Conservation (phyloP, 495 filamentous ascomycete genomes). For the Parmelia sp. region DNA sequence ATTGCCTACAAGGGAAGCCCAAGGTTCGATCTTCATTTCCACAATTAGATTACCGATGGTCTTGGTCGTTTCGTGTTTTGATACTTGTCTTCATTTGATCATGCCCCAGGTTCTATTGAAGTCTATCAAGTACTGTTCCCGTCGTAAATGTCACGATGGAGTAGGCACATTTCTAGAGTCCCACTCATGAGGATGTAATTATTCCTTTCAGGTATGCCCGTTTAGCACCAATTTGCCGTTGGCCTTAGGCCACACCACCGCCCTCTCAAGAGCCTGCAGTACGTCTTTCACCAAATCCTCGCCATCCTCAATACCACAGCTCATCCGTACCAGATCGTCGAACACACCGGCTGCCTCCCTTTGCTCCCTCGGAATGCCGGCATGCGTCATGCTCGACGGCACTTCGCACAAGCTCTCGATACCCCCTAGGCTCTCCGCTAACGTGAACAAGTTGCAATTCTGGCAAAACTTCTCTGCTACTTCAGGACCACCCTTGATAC, state of each 20-base stretch:
- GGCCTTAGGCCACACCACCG: conserved; percentile 49
- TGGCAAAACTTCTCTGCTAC: conserved; percentile 93
- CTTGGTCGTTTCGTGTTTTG: no score
- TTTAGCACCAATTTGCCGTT: conserved; percentile 25
- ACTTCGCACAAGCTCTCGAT: conserved; percentile 91
- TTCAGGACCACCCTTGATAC: conserved; percentile 77
- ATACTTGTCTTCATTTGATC: background rate
- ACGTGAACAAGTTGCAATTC: conserved; percentile 78
- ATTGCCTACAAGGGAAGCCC: no score
- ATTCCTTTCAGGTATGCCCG: conserved; percentile 16
- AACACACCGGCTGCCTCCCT: conserved; percentile 91
- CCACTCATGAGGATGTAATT: no score
- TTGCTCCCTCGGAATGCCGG: conserved; percentile 83
- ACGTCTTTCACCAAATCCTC: conserved; percentile 79
- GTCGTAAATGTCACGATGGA: background rate
- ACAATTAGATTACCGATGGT: no score
- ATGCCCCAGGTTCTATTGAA: background rate
- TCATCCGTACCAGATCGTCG: conserved; percentile 91
- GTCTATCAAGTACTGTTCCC: background rate
- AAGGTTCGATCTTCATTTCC: no score
- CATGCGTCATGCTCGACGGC: conserved; percentile 91
- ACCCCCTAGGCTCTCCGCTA: conserved; percentile 89
- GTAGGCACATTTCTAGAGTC: background rate
- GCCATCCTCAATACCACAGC: conserved; percentile 88
- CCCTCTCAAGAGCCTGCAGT: conserved; percentile 74